Percentiles rank a stretch among this genome's conserved stretches.
These are phyloP conservation scores for Lyophyllum semitale DNA, from an alignment of 768 basidiomycete species.

Conservation along the genomic window DNA sequence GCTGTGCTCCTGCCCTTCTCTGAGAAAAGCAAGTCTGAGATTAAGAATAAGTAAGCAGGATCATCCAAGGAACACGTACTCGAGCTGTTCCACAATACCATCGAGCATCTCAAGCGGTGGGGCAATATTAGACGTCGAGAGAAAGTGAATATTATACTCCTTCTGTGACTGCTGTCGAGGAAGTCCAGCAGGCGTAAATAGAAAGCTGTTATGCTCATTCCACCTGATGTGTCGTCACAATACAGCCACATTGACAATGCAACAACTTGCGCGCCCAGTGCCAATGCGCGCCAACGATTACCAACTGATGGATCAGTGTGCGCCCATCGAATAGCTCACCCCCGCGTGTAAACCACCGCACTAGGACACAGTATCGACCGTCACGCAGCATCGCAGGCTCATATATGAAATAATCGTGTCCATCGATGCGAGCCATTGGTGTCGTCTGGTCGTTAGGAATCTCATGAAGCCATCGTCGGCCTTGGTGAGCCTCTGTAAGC, in stretches of 20 bases:
- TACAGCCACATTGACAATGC: constrained; percentile 7
- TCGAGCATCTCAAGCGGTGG: constrained; percentile 35
- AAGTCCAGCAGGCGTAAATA: constrained; percentile 29
- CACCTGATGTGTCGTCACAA: constrained; percentile 28
- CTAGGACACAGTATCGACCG: neutral
- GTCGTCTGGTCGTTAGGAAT: constrained; percentile 1
- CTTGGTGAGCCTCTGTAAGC: constrained; percentile 21
- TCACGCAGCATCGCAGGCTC: neutral
- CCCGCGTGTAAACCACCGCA: neutral
- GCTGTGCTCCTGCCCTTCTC: constrained; percentile 27
- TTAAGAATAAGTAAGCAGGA: neutral
- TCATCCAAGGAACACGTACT: too few species aligned
- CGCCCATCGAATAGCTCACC: neutral
- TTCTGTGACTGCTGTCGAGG: constrained; percentile 20
- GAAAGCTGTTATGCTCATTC: constrained; percentile 35
- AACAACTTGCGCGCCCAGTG: neutral
- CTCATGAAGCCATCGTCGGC: constrained; percentile 27
- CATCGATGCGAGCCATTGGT: neutral
- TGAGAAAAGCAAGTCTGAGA: constrained; percentile 3
- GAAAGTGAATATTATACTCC: constrained; percentile 33
- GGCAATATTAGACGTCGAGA: constrained; percentile 31
- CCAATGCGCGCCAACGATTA: neutral
- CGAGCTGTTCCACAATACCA: constrained; percentile 22
- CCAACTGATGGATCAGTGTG: neutral
- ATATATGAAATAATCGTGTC: neutral